These are phyloP conservation scores for Cryptococcus sp. DNA, from an alignment of 1,284 basidiomycete genomes.

Conservation along the genomic window DNA sequence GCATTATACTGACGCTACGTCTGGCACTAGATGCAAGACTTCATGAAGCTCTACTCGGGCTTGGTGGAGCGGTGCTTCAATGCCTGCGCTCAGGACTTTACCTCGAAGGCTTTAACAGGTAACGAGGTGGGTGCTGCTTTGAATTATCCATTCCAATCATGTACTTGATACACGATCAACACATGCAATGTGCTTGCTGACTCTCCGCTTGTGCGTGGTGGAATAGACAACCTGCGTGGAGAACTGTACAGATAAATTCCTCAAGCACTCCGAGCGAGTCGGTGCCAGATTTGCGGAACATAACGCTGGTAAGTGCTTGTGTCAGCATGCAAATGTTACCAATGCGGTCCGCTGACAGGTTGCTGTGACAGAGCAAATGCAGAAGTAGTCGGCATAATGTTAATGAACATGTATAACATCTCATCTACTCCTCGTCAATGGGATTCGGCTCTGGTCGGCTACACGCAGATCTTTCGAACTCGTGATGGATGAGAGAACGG, in stretches of 20 bases:
- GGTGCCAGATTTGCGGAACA: slow-evolving; percentile 88
- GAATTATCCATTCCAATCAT: background rate
- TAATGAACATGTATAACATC: slow-evolving; percentile 5
- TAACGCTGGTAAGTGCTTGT: slow-evolving; percentile 69
- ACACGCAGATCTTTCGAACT: no score
- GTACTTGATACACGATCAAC: background rate
- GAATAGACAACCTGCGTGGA: slow-evolving; percentile 60
- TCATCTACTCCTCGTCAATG: no score
- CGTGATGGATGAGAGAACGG: no score
- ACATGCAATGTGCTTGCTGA: background rate
- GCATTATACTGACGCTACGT: background rate
- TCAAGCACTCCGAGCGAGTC: slow-evolving; percentile 94
- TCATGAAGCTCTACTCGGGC: slow-evolving; percentile 92
- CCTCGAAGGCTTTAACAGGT: slow-evolving; percentile 84
- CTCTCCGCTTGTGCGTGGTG: background rate
- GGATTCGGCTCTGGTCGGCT: no score
- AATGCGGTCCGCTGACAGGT: slow-evolving; percentile 1
- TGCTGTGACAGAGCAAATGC: slow-evolving; percentile 12
- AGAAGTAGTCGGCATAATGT: slow-evolving; percentile 4
- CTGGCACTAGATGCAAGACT: slow-evolving; percentile 87
- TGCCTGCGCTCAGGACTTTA: slow-evolving; percentile 94
- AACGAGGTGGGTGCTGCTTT: slow-evolving; percentile 78
- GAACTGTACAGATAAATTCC: slow-evolving; percentile 84
- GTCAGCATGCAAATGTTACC: background rate
- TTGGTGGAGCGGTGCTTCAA: slow-evolving; percentile 96